Conservation (phyloP, 2,329 filamentous ascomycete genomes). For the Diaporthe amygdali region DNA sequence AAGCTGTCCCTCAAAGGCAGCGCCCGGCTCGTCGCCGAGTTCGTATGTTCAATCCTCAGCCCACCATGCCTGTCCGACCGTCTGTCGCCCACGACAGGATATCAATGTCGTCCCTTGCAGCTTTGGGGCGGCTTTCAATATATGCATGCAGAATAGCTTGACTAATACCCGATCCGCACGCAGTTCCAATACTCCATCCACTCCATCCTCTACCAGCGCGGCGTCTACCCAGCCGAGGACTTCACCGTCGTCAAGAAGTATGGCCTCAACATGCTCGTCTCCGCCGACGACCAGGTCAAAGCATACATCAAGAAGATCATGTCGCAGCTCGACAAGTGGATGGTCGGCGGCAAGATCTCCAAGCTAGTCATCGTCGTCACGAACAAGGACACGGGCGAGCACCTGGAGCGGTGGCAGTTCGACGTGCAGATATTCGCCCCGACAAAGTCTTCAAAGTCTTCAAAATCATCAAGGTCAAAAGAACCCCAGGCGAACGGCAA, state of each 20-base stretch:
- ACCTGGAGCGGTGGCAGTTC: conserved; percentile 98
- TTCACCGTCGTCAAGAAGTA: conserved; percentile 99
- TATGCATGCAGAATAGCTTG: conserved; percentile 25
- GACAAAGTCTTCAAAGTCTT: conserved; percentile 46
- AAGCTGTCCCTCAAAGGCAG: conserved; percentile 88
- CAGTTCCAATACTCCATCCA: conserved; percentile 98
- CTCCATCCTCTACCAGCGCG: conserved; percentile 88
- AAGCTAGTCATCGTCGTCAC: conserved; percentile 97
- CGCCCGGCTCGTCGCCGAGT: conserved; percentile 91
- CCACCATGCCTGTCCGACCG: not conserved
- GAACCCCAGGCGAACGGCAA: conserved; percentile 51
- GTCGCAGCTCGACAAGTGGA: conserved; percentile 97
- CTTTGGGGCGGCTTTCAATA: not conserved
- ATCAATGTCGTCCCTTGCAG: too few species aligned
- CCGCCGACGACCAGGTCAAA: conserved; percentile 96
- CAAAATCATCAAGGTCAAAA: conserved; percentile 62
- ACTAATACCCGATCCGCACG: not conserved
- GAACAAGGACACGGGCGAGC: conserved; percentile 94
- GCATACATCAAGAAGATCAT: conserved; percentile 99
- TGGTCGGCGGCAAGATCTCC: conserved; percentile 94
- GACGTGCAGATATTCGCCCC: conserved; percentile 66
- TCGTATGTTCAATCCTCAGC: conserved; percentile 64
- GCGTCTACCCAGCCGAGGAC: conserved; percentile 90
- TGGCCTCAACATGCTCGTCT: conserved; percentile 97
- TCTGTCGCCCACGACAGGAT: not conserved